Evolutionary conservation across 2,329 filamentous ascomycete genomes (phyloP).

Genomic region (Elsinoe arachidis): DNA sequence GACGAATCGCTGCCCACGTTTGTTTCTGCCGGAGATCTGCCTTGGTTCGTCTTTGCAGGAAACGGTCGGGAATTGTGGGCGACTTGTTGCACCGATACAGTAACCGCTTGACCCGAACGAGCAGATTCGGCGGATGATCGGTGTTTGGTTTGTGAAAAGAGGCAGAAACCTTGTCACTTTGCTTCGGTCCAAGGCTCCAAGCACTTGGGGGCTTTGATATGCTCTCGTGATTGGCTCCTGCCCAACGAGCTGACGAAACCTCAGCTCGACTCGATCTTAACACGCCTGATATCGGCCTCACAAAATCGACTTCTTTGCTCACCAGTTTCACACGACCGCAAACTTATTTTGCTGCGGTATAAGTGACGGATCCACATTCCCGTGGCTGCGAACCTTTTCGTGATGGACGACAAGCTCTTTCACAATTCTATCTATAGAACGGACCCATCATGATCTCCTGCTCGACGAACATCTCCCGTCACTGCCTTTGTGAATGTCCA

Average conservation of each 20-base stretch:
- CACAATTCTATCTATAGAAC: background rate
- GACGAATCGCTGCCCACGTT: background rate
- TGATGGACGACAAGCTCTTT: background rate
- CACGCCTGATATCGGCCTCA: background rate
- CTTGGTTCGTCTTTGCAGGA: background rate
- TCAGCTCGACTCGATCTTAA: constrained; percentile 9
- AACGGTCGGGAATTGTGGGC: background rate
- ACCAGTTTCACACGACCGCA: background rate
- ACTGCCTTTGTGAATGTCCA: background rate
- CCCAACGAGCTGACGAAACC: background rate
- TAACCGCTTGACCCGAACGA: background rate
- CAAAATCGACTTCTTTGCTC: background rate
- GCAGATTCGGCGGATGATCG: background rate
- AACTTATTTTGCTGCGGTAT: background rate
- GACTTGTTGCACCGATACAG: background rate
- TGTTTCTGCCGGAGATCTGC: background rate
- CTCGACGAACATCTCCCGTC: background rate
- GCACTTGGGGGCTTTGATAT: background rate
- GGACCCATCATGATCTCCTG: background rate
- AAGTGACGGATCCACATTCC: background rate
- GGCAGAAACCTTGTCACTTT: background rate
- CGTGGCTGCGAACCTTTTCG: background rate
- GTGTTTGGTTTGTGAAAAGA: background rate
- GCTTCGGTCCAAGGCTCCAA: background rate
- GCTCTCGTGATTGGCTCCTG: background rate